Base-by-base conservation (phyloP, 257 asterid genomes). In the Nicotiana tabacum region DNA sequence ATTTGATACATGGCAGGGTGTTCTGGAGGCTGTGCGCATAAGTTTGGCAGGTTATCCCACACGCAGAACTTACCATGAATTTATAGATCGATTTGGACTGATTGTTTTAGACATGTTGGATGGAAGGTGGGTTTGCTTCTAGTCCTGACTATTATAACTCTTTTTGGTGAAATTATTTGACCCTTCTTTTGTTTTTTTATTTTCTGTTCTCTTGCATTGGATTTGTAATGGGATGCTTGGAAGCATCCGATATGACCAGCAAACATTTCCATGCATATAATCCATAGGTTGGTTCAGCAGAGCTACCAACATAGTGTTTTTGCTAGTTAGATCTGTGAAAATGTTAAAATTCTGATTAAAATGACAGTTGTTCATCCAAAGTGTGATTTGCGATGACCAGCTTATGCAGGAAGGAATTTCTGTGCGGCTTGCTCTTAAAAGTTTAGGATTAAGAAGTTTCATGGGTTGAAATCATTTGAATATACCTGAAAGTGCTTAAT, bases 41-140 rank as follows among this genome's bases (percentile, higher is more conserved):
- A 96, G 99, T 91, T 87, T 96, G 93, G 99, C 99, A 1, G 99
- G 99, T 80, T 96, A 96, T 83, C 99, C 99, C 80, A 94, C 98
- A 6, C 93, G 99, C 86, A 96, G 92, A 91, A 93, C 98, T 82
- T 94, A 93, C 84, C 94, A 90, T 83, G 99, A 94, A 86, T 96
- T 96, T 89, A 93, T 96, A 33, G 95, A 96, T 84, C 92, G 99
- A 85, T 96, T 93, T 90, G 99, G 99, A 77, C 89, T 96, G 35
- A 88, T 94, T 82, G 93, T 96, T 77, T 85, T 94, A 58, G 99
- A 96, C 80, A 87, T 93, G 69, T 61, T 92, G 91, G 90, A 91
- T 84, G 93, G 90, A 85, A 87, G 97, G 99, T 96, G 90, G 81
- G 90, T 66, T 86, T 80, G 78, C 77, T 76, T 32, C 60, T 61